phyloP scores from a whole-genome alignment of 805 yeast genomes.

The Saitoella complicata region DNA sequence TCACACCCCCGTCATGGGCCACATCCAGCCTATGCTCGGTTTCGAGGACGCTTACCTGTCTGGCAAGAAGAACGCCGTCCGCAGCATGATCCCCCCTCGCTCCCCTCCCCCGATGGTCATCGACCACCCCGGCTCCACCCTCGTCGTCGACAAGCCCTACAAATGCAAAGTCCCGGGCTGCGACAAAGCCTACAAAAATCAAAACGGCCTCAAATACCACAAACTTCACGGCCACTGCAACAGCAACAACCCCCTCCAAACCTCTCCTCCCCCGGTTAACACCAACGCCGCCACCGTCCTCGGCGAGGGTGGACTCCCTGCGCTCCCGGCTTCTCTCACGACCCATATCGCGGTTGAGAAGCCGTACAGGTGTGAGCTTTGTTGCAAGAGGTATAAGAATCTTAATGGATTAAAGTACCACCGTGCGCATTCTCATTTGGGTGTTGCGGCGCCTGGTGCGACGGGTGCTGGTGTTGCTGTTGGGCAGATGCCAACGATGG shows the following conservation, averaged over 20 bases:
- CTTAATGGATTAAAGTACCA: conserved; percentile 92
- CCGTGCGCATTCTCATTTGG: conserved; percentile 64
- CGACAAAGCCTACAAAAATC: conserved; percentile 93
- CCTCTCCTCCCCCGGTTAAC: not conserved
- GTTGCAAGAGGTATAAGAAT: conserved; percentile 94
- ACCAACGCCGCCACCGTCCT: not conserved
- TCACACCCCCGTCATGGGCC: too few species aligned
- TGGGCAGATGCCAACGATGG: too few species aligned
- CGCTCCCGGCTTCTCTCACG: conserved; percentile 16
- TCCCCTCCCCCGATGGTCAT: conserved; percentile 1
- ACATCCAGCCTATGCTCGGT: too few species aligned
- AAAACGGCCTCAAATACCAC: conserved; percentile 92
- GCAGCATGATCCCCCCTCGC: not conserved
- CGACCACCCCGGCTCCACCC: conserved; percentile 1
- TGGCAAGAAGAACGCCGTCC: too few species aligned
- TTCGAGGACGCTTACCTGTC: too few species aligned
- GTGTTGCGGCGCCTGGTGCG: too few species aligned
- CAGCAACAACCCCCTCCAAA: not conserved
- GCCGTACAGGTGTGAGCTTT: conserved; percentile 95
- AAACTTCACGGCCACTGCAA: conserved; percentile 58
- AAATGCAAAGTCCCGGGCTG: conserved; percentile 97
- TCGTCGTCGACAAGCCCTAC: conserved; percentile 70
- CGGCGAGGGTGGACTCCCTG: too few species aligned
- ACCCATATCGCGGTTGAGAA: conserved; percentile 92
- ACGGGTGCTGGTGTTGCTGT: too few species aligned